These are phyloP conservation scores for Helotiales sp. DNA, from an alignment of 2,329 filamentous ascomycete genomes.

Conservation along the genomic window DNA sequence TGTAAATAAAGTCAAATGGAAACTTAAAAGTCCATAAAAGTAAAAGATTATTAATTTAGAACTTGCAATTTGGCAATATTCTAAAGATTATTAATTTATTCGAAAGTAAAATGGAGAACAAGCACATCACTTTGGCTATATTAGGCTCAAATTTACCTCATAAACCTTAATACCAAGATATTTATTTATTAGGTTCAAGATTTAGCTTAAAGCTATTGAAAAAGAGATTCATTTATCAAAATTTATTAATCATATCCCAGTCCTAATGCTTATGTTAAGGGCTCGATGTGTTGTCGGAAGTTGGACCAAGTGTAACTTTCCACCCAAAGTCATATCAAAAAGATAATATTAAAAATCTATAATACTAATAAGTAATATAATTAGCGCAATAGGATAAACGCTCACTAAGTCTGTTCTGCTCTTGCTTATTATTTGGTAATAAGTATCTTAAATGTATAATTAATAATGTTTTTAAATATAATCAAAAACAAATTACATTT, in stretches of 20 bases:
- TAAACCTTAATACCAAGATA: neutral
- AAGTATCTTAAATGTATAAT: neutral
- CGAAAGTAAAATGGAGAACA: neutral
- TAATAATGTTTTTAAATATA: neutral
- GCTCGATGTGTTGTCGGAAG: neutral
- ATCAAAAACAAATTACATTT: neutral
- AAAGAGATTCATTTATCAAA: neutral
- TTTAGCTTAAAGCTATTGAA: neutral
- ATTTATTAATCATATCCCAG: no score
- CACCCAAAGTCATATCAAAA: neutral
- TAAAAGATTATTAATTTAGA: neutral
- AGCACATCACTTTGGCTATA: neutral
- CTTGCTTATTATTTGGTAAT: neutral
- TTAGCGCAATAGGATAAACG: neutral
- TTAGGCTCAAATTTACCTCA: slow-evolving; percentile 3
- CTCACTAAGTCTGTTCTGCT: slow-evolving; percentile 4
- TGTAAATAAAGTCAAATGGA: slow-evolving; percentile 1
- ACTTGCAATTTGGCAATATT: neutral
- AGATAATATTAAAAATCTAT: neutral
- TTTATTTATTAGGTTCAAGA: neutral
- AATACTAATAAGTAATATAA: no score
- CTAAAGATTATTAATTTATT: neutral
- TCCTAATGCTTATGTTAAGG: slow-evolving; percentile 4
- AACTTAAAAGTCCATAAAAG: slow-evolving; percentile 5
- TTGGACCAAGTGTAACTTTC: neutral